These are phyloP conservation scores for Podospora comata DNA, from an alignment of 495 filamentous ascomycete species.

Conservation along the genomic window DNA sequence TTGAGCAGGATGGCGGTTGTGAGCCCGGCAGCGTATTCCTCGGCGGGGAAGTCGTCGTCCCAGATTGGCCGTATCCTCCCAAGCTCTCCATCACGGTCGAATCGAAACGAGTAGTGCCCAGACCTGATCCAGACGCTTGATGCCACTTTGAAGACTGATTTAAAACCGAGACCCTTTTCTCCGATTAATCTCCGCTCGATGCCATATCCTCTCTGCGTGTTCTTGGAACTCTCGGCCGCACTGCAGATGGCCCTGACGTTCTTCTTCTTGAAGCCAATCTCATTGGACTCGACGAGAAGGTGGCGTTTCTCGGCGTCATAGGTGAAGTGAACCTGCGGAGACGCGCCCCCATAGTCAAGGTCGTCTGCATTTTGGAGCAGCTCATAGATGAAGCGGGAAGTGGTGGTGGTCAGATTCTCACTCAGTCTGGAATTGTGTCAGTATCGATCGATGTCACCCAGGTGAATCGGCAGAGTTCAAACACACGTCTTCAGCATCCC, in stretches of 20 bases:
- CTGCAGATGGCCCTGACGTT: slow-evolving; percentile 7
- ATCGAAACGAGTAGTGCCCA: slow-evolving; percentile 1
- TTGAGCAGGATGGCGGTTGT: not conserved
- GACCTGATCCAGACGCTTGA: not conserved
- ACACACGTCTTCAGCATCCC: not conserved
- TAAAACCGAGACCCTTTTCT: slow-evolving; percentile 3
- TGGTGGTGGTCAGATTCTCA: not conserved
- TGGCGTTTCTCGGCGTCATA: not conserved
- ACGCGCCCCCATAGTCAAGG: not conserved
- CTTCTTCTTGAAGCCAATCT: not conserved
- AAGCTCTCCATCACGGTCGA: not conserved
- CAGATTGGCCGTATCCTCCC: not conserved
- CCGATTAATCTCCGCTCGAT: not conserved
- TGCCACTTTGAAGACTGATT: slow-evolving; percentile 4
- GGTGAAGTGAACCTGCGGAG: not conserved
- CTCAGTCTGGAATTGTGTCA: not conserved
- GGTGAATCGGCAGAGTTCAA: not conserved
- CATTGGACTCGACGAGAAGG: not conserved
- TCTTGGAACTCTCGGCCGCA: not conserved
- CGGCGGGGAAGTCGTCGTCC: not conserved
- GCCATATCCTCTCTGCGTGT: not conserved
- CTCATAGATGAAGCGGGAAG: not conserved
- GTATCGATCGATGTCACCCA: not conserved
- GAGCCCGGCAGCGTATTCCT: slow-evolving; percentile 2
- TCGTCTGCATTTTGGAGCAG: slow-evolving; percentile 5